phyloP scores from a whole-genome alignment of 202 grass and related monocot species.

The Carex sylvatica region DNA sequence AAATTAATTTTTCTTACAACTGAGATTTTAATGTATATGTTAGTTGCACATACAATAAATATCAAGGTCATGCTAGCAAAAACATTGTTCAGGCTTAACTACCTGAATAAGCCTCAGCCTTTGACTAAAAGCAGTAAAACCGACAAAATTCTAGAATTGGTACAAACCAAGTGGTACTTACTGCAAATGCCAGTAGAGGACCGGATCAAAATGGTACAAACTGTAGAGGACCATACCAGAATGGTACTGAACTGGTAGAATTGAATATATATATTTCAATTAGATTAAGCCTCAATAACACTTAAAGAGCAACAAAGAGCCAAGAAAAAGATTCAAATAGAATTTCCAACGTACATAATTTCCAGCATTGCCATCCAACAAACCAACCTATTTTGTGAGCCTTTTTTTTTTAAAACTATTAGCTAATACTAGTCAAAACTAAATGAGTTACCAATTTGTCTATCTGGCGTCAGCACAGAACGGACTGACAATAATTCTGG shows the following conservation, averaged over 20 bases:
- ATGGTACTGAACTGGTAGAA: background rate
- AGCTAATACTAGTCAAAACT: slow-evolving; percentile 10
- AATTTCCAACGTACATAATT: background rate
- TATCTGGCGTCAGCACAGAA: slow-evolving; percentile 57
- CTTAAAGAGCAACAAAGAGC: background rate
- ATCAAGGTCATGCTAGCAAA: background rate
- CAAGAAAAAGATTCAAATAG: background rate
- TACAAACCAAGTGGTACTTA: background rate
- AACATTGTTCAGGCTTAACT: background rate
- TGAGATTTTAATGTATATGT: no score
- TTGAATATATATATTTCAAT: background rate
- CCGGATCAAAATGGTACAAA: background rate
- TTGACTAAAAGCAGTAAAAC: background rate
- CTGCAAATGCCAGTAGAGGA: background rate
- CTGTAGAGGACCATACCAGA: background rate
- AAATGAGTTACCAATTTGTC: slow-evolving; percentile 44
- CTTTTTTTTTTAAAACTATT: background rate
- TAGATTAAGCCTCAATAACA: background rate
- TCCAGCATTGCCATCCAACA: background rate
- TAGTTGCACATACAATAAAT: background rate
- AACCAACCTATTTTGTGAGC: background rate
- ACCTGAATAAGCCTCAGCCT: background rate
- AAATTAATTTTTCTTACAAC: background rate
- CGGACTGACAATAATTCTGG: slow-evolving; percentile 61
- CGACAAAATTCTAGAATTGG: background rate